phyloP scores from a whole-genome alignment of 139 green algal species.

The Chlamydomonas asymmetrica region DNA sequence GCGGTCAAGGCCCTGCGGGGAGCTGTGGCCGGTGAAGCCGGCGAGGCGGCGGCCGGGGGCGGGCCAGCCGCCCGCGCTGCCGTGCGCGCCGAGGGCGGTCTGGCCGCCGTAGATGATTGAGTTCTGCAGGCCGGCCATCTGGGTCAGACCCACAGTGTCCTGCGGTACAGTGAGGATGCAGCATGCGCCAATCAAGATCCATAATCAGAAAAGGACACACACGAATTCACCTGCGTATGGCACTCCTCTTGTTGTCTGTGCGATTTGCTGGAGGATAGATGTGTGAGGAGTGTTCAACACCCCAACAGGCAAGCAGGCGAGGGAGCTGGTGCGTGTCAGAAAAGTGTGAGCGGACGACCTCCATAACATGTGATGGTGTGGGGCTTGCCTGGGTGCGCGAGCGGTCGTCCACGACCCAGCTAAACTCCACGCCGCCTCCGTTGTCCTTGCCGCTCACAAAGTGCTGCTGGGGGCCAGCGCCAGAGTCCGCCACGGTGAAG shows the following conservation, averaged over 20 bases:
- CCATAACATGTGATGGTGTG: too few relatives aligned
- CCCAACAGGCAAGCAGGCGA: too few relatives aligned
- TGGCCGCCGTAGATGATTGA: constrained; percentile 33
- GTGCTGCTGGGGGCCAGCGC: constrained; percentile 38
- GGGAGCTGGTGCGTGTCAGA: too few relatives aligned
- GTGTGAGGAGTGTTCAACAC: too few relatives aligned
- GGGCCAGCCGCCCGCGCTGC: constrained; percentile 34
- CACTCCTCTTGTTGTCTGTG: too few relatives aligned
- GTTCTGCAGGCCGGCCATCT: constrained; percentile 28
- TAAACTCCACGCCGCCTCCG: constrained; percentile 49
- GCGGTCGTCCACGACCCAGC: constrained; percentile 41
- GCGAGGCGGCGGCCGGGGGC: constrained; percentile 18
- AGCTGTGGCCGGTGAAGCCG: constrained; percentile 41
- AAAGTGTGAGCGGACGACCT: too few relatives aligned
- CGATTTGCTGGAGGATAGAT: too few relatives aligned
- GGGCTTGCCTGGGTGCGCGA: background rate
- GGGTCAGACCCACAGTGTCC: too few relatives aligned
- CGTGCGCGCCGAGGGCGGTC: constrained; percentile 16
- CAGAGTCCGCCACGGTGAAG: constrained; percentile 53
- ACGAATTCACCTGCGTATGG: too few relatives aligned
- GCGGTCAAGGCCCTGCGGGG: background rate
- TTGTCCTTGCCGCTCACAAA: constrained; percentile 60
- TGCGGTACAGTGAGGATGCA: too few relatives aligned
- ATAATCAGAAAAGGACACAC: too few relatives aligned
- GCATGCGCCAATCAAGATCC: too few relatives aligned